phyloP scores from a whole-genome alignment of 2,329 filamentous ascomycete genomes.

The Hortaea werneckii region DNA sequence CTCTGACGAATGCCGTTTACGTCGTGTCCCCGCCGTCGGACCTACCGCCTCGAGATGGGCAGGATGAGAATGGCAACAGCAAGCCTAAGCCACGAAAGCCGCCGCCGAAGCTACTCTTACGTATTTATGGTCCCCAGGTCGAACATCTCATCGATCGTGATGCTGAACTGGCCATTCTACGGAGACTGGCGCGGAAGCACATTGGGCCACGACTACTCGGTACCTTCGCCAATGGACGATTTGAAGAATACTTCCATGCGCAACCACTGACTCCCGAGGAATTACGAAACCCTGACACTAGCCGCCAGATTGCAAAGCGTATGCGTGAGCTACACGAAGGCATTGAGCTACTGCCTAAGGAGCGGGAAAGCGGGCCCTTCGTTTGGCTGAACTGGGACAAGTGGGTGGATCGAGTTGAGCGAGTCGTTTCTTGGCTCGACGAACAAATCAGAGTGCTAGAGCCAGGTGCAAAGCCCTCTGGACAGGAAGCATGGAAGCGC shows the following conservation, averaged over 20 bases:
- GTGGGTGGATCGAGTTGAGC: conserved; percentile 63
- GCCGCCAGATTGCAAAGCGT: conserved; percentile 87
- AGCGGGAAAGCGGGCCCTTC: conserved; percentile 67
- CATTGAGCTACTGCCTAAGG: conserved; percentile 70
- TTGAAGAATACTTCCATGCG: conserved; percentile 89
- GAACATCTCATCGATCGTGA: conserved; percentile 93
- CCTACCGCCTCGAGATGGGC: conserved; percentile 33
- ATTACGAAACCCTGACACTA: conserved; percentile 71
- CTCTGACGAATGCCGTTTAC: conserved; percentile 92
- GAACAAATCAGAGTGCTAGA: conserved; percentile 45
- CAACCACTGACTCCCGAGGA: conserved; percentile 67
- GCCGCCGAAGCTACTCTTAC: conserved; percentile 67
- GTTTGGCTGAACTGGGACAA: conserved; percentile 93
- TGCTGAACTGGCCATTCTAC: conserved; percentile 75
- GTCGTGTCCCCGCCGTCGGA: conserved; percentile 74
- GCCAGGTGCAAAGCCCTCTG: conserved; percentile 31
- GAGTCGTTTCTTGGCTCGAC: conserved; percentile 50
- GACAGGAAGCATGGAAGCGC: conserved; percentile 51
- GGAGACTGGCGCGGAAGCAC: conserved; percentile 76
- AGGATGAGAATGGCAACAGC: conserved; percentile 25
- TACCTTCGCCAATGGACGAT: conserved; percentile 88
- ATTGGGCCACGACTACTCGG: conserved; percentile 87
- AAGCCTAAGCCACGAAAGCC: conserved; percentile 34
- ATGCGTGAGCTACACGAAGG: conserved; percentile 95
- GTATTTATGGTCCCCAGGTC: conserved; percentile 89